phyloP scores from a whole-genome alignment of 1,139 yeast species.

The Debaryomyces singareniensis region DNA sequence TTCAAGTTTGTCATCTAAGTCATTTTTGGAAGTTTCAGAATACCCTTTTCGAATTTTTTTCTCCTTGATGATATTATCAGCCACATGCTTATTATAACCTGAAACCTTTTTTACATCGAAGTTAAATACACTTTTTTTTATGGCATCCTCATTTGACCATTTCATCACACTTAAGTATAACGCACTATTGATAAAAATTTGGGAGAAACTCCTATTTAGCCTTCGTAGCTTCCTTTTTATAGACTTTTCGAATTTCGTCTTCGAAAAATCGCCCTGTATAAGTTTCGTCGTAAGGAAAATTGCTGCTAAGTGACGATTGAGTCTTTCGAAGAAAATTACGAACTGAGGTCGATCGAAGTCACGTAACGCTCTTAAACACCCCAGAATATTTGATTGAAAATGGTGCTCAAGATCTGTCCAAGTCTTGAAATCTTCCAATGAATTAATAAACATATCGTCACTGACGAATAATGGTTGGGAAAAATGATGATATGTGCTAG shows the following conservation, averaged over 20 bases:
- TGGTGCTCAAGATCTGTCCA: slow-evolving; percentile 51
- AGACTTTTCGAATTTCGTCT: slow-evolving; percentile 37
- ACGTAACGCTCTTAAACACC: slow-evolving; percentile 42
- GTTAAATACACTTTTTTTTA: slow-evolving; percentile 22
- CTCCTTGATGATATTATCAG: not conserved
- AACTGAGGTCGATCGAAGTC: slow-evolving; percentile 46
- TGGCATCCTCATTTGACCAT: not conserved
- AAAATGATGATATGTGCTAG: slow-evolving; percentile 36
- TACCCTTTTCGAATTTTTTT: too few species aligned
- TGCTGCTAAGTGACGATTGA: slow-evolving; percentile 42
- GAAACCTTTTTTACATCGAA: slow-evolving; percentile 17
- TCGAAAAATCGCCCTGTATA: slow-evolving; percentile 42
- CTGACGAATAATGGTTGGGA: slow-evolving; percentile 35
- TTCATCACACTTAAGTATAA: slow-evolving; percentile 43
- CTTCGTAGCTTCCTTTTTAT: slow-evolving; percentile 44
- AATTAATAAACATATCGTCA: slow-evolving; percentile 46
- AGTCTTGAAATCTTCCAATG: slow-evolving; percentile 48
- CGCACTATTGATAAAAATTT: slow-evolving; percentile 54
- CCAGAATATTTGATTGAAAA: slow-evolving; percentile 39
- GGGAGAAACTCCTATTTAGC: slow-evolving; percentile 49
- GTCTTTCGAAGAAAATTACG: slow-evolving; percentile 42
- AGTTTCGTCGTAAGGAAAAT: slow-evolving; percentile 49
- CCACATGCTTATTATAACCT: too few species aligned
- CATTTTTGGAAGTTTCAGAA: not conserved
- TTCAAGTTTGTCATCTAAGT: not conserved